phyloP scores from a whole-genome alignment of 441 rosid genomes.

The Bocquillonia castaneifolia region DNA sequence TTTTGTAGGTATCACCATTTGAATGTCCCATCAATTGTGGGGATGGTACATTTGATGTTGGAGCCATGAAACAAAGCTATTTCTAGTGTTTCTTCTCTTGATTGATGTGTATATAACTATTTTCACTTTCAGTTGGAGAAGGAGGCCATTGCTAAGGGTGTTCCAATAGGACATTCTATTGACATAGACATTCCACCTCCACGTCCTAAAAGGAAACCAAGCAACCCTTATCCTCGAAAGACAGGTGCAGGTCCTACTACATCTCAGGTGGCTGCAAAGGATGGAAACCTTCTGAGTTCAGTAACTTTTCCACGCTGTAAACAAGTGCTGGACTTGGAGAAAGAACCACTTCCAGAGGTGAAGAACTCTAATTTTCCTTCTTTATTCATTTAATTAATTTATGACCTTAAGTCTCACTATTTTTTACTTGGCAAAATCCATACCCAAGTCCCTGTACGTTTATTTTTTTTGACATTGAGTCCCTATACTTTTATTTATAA shows the following conservation, averaged over 20 bases:
- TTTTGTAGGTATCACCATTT: not conserved
- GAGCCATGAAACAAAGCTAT: slow-evolving; percentile 8
- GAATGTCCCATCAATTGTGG: not conserved
- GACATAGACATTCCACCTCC: slow-evolving; percentile 96
- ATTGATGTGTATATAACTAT: slow-evolving; percentile 13
- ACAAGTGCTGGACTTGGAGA: slow-evolving; percentile 60
- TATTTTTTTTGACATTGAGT: too few species aligned
- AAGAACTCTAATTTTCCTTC: slow-evolving; percentile 14
- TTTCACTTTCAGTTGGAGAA: slow-evolving; percentile 73
- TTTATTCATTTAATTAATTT: slow-evolving; percentile 10
- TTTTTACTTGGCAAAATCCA: too few species aligned
- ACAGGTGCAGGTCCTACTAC: slow-evolving; percentile 40
- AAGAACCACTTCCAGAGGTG: slow-evolving; percentile 61
- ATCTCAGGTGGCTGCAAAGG: slow-evolving; percentile 46
- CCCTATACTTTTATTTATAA: too few species aligned
- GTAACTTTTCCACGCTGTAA: slow-evolving; percentile 44
- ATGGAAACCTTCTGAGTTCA: slow-evolving; percentile 44
- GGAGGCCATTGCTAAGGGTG: slow-evolving; percentile 85
- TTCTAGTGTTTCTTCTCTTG: slow-evolving; percentile 12
- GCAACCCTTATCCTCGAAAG: slow-evolving; percentile 93
- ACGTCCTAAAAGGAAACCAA: slow-evolving; percentile 93
- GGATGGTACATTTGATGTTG: not conserved
- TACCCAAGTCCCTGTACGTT: too few species aligned
- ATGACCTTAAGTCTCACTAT: not conserved
- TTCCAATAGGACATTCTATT: slow-evolving; percentile 67